Evolutionary conservation across 225 moss, liverwort and hornwort species (phyloP), one percentile per base, ranked within the genome.

Genomic region (Polytrichum commune): DNA sequence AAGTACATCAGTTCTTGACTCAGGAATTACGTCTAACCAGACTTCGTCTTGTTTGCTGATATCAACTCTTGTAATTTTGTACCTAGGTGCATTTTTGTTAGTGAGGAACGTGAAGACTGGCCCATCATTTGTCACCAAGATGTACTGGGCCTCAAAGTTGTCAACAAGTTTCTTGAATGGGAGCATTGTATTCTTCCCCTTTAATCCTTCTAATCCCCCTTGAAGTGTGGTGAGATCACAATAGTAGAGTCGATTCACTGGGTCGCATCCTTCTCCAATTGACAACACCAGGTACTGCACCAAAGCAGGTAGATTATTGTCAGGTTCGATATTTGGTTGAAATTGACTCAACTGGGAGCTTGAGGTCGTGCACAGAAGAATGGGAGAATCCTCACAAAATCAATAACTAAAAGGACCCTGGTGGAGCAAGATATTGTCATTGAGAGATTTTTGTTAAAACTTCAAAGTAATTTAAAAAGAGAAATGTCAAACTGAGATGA

Each of bases 261-360:
- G 87, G 65, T 95, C 92, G 69, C 95, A 95, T 66, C 95, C 95
- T 69, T 95, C 92, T 66, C 79, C 87, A 29, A 92, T 86, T 9
- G 84, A 89, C 61, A 95, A 30, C 65, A 95, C 81, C 79, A 95
- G 68, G 64, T 88, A 95, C 95, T 95, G 93, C 88, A 80, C 27
- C 46, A 27, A 68, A 66, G 26, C 22, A 66, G 20, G 60, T 16
- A 13, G 46, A 46, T 13, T 9, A 46, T 46, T 46, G 10, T 46
- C 3, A 46, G 46, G 13, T 13, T 46, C 4, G 13, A 46, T 46
- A 13, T 46, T 13, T 46, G 46, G 13, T 46, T 46, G 13, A 46
- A 8, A 16, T 46, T 46, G 46, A 46, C 46, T 58, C 22, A 3
- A n/a, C 3, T 58, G 24, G 58, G 58, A 20, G 58, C 22, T 58